phyloP scores from a whole-genome alignment of 208 protist species.

The Trypanosoma rangeli region DNA sequence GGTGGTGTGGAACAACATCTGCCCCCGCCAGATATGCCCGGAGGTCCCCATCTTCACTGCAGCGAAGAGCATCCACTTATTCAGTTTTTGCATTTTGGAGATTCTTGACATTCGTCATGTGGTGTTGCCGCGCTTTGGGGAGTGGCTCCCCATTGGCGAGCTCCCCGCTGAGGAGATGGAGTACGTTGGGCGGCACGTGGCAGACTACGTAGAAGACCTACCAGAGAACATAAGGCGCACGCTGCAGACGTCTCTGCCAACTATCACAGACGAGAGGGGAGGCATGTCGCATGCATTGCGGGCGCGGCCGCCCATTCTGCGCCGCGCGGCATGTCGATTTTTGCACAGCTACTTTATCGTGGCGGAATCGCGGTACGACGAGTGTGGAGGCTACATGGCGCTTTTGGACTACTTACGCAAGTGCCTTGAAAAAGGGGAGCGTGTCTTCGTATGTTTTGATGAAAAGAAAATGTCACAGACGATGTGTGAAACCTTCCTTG shows the following conservation, averaged over 20 bases:
- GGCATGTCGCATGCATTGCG: background rate
- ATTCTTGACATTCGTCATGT: constrained; percentile 13
- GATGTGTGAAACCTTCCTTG: constrained; percentile 43
- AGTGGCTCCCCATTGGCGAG: constrained; percentile 8
- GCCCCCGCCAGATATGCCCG: constrained; percentile 34
- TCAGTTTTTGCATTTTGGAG: constrained; percentile 9
- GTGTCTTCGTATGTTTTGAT: constrained; percentile 49
- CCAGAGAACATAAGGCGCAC: constrained; percentile 2
- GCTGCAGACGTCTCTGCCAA: constrained; percentile 7
- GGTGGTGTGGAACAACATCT: constrained; percentile 82
- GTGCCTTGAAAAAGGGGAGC: constrained; percentile 27
- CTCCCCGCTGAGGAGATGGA: constrained; percentile 7
- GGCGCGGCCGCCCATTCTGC: constrained; percentile 35
- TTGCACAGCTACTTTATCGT: constrained; percentile 70
- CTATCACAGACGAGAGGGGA: background rate
- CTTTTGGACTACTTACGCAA: constrained; percentile 41
- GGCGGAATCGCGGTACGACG: constrained; percentile 32
- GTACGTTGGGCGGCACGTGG: background rate
- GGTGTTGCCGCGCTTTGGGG: constrained; percentile 4
- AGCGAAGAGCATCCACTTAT: constrained; percentile 19
- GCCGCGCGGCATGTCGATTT: constrained; percentile 28
- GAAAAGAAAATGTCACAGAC: constrained; percentile 27
- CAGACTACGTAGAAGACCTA: background rate
- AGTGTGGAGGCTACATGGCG: constrained; percentile 38
- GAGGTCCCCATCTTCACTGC: constrained; percentile 15